Conservation (phyloP, 1,284 basidiomycete genomes). For the Ustilago vetiveriae region DNA sequence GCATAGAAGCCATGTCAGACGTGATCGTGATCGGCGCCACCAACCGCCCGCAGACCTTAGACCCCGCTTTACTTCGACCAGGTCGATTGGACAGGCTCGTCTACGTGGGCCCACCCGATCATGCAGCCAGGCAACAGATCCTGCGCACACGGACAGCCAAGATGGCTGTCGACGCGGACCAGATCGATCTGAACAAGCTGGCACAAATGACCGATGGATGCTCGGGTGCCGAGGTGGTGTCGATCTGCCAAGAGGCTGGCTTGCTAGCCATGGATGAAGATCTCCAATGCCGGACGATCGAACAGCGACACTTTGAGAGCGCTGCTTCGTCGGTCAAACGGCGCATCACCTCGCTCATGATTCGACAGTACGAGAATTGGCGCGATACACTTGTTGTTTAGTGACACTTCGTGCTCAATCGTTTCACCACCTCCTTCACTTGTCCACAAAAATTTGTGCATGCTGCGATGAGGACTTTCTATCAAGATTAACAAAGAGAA, state of each 20-base stretch:
- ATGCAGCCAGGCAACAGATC: slow-evolving; percentile 81
- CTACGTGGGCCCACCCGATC: slow-evolving; percentile 91
- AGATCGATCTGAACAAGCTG: slow-evolving; percentile 76
- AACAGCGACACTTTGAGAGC: slow-evolving; percentile 77
- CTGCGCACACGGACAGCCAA: slow-evolving; percentile 78
- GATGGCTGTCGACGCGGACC: slow-evolving; percentile 79
- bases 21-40: slow-evolving; percentile 96
- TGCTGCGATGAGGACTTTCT: too few relatives aligned
- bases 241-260: slow-evolving; percentile 95
- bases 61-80: slow-evolving; percentile 91
- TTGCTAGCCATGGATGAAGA: slow-evolving; percentile 87
- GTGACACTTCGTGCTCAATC: too few relatives aligned
- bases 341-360: slow-evolving; percentile 85
- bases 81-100: slow-evolving; percentile 94
- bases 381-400: slow-evolving; percentile 47
- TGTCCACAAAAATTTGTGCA: too few relatives aligned
- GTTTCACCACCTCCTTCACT: not conserved
- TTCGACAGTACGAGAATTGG: slow-evolving; percentile 52
- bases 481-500: not conserved
- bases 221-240: slow-evolving; percentile 92
- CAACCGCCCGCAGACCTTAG: slow-evolving; percentile 91
- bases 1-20: slow-evolving; percentile 88
- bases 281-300: slow-evolving; percentile 80
- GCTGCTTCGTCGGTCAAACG: slow-evolving; percentile 79
- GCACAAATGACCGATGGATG: slow-evolving; percentile 82